Evolutionary conservation across 768 basidiomycete genomes (phyloP).

Genomic region (Psilocybe azurescens): DNA sequence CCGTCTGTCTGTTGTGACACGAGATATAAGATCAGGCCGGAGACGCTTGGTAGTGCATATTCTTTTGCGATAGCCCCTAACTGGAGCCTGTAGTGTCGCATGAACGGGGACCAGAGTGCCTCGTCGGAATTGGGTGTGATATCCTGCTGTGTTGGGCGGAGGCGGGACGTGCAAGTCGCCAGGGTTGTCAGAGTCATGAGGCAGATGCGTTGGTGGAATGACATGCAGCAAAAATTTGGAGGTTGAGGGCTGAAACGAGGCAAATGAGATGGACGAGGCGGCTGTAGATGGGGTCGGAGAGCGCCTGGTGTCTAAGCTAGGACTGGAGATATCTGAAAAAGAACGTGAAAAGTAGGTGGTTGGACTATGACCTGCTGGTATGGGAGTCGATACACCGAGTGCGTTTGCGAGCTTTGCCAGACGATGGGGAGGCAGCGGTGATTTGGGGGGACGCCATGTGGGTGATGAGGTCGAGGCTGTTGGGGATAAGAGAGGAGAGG

Average conservation of each 20-base stretch:
- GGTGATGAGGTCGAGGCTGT: constrained; percentile 35
- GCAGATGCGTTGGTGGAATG: constrained; percentile 76
- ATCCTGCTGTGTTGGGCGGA: constrained; percentile 68
- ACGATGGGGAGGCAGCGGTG: constrained; percentile 76
- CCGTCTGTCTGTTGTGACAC: constrained; percentile 38
- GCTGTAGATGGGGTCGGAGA: constrained; percentile 58
- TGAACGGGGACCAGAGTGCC: constrained; percentile 90
- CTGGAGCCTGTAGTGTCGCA: constrained; percentile 84
- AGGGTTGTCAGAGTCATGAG: constrained; percentile 61
- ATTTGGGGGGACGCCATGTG: constrained; percentile 68
- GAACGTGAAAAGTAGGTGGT: constrained; percentile 39
- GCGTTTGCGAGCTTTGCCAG: constrained; percentile 87
- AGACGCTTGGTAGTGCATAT: constrained; percentile 88
- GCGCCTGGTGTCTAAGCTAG: constrained; percentile 42
- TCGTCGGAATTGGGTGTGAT: constrained; percentile 78
- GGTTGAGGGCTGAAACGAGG: constrained; percentile 43
- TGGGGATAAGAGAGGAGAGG: constrained; percentile 28
- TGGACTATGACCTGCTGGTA: constrained; percentile 53
- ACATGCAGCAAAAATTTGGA: constrained; percentile 84
- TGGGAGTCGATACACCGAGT: constrained; percentile 77
- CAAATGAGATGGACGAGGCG: constrained; percentile 42
- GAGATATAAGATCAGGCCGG: constrained; percentile 85
- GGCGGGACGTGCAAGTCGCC: constrained; percentile 52
- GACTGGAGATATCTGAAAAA: constrained; percentile 34
- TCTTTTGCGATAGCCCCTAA: constrained; percentile 89